Evolutionary conservation across 2,329 filamentous ascomycete species (phyloP).

Genomic region (Alternaria novae-zelandiae): DNA sequence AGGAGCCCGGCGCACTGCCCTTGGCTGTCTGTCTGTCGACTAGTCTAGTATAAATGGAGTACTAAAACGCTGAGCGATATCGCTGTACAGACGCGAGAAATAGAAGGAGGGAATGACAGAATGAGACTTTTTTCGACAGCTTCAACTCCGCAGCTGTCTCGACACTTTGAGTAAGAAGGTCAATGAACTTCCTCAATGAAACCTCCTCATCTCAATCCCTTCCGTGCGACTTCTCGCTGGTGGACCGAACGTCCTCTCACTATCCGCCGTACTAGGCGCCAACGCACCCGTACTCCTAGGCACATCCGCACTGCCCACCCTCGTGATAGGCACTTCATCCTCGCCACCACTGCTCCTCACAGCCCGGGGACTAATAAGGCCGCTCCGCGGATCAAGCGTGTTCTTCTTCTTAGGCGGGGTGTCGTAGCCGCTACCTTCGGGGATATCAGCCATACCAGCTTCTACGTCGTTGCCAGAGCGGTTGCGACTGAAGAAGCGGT

Average conservation of each 20-base stretch:
- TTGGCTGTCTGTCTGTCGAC: background rate
- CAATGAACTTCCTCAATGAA: slow-evolving; percentile 18
- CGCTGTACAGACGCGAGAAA: background rate
- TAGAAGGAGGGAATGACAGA: background rate
- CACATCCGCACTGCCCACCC: background rate
- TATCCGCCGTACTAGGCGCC: slow-evolving; percentile 20
- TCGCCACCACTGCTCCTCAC: slow-evolving; percentile 34
- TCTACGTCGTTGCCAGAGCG: slow-evolving; percentile 47
- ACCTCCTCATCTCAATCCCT: slow-evolving; percentile 42
- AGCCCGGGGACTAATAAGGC: slow-evolving; percentile 39
- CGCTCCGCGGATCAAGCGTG: slow-evolving; percentile 45
- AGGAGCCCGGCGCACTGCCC: slow-evolving; percentile 7
- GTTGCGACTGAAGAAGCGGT: slow-evolving; percentile 66
- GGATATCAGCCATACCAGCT: slow-evolving; percentile 57
- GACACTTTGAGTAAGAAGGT: background rate
- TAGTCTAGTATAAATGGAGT: background rate
- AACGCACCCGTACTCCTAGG: slow-evolving; percentile 34
- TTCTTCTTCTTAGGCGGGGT: slow-evolving; percentile 30
- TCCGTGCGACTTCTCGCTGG: slow-evolving; percentile 39
- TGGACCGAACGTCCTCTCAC: slow-evolving; percentile 28
- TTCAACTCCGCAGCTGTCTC: background rate
- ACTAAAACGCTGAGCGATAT: background rate
- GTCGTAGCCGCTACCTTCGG: slow-evolving; percentile 38
- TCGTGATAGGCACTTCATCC: slow-evolving; percentile 4
- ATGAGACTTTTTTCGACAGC: background rate